Conservation (phyloP, 31 red algal species). For the Bonnemaisonia californica region DNA sequence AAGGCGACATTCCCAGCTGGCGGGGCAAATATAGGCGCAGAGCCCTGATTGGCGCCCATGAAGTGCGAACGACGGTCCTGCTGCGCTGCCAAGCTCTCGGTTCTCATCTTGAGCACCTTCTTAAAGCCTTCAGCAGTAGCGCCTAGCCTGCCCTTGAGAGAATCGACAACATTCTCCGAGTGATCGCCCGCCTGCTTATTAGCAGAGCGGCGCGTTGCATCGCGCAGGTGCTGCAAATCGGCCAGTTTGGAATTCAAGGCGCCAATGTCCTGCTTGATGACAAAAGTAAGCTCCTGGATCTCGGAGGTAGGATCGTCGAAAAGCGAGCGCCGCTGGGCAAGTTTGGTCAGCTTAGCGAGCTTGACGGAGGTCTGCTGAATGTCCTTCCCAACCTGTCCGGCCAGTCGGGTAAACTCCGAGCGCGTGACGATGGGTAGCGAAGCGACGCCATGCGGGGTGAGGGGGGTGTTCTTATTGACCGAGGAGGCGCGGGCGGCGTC, state of each 20-base stretch:
- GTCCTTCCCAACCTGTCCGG: constrained; percentile 68
- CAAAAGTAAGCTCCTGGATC: constrained; percentile 85
- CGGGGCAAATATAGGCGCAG: constrained; percentile 51
- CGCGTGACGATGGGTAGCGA: constrained; percentile 28
- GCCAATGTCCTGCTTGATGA: constrained; percentile 92
- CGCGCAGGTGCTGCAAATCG: constrained; percentile 79
- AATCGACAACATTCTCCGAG: constrained; percentile 81
- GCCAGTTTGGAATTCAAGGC: constrained; percentile 79
- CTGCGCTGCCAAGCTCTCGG: constrained; percentile 80
- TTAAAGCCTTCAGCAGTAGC: constrained; percentile 88
- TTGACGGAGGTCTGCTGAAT: constrained; percentile 90
- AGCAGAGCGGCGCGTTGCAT: constrained; percentile 47
- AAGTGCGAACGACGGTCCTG: constrained; percentile 86
- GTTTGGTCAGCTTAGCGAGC: constrained; percentile 76
- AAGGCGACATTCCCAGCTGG: constrained; percentile 65
- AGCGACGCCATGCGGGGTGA: neutral
- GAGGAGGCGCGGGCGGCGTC: constrained; percentile 50
- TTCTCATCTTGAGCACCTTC: constrained; percentile 90
- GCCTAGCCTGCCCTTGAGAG: constrained; percentile 63
- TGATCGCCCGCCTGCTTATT: constrained; percentile 86
- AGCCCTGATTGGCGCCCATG: constrained; percentile 40
- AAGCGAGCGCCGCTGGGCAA: constrained; percentile 77
- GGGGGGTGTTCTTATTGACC: constrained; percentile 16
- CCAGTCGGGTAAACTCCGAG: constrained; percentile 77
- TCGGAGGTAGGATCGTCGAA: constrained; percentile 95